Base-by-base conservation (phyloP, 345 rosid genomes). In the Limnanthes douglasii region DNA sequence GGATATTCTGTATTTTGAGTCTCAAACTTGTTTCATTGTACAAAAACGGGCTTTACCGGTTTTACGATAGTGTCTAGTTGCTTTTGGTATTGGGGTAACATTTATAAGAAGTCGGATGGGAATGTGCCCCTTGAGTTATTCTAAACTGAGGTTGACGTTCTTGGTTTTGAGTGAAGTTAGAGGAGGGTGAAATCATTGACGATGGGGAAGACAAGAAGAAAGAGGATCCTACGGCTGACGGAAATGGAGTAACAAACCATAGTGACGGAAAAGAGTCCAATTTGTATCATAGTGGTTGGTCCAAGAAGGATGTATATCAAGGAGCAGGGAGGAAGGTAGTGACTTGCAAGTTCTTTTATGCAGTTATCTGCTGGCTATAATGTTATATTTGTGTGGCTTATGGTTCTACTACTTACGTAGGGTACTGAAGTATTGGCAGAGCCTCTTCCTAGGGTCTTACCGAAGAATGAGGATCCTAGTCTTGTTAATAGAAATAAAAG, bases 381-480 rank as follows among this genome's bases (percentile, higher is more conserved):
- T n/a, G n/a, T n/a, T n/a, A n/a, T n/a, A n/a, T n/a, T n/a, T n/a
- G n/a, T n/a, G n/a, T n/a, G n/a, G n/a, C n/a, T n/a, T n/a, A n/a
- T n/a, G n/a, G n/a, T n/a, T n/a, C n/a, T n/a, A n/a, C n/a, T n/a
- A 53, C 50, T 42, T 8, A 39, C 51, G 22, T 21, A 88, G 98
- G 83, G 65, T 21, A 34, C 29, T 50, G 82, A 66, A 15, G 46
- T 58, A 2, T 37, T 64, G 11, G 38, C 56, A 17, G 93, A 80
- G 57, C 92, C 70, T 57, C 52, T 73, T 36, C 96, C 98, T 6
- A 72, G 98, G 72, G 68, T 70, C 46, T 55, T 90, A 31, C 98
- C 93, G 0, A 84, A 75, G 72, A 48, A 84, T 50, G 94, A 90
- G 60, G 98, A 90, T 69, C 98, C 94, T 27, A 84, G 70, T 20